Conservation (phyloP, 108 stramenopile species). For the Skeletonema grethae region DNA sequence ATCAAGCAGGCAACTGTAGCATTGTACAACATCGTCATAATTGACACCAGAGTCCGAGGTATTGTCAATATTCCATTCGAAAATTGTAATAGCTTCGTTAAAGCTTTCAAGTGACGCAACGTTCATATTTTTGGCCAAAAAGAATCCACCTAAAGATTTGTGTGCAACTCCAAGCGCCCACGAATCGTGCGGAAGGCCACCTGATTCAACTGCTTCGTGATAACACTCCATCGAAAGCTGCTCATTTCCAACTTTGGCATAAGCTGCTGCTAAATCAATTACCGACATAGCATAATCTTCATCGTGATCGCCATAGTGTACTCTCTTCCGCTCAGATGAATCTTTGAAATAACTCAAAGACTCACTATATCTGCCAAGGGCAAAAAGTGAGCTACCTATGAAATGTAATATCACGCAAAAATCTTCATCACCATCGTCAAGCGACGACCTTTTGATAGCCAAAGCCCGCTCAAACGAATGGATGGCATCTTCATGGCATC, state of each 20-base stretch:
- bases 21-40: slow-evolving; percentile 37
- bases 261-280: slow-evolving; percentile 46
- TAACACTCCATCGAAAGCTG: slow-evolving; percentile 44
- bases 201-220: slow-evolving; percentile 46
- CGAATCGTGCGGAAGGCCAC: slow-evolving; percentile 40
- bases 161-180: slow-evolving; percentile 54
- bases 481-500: slow-evolving; percentile 42
- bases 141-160: slow-evolving; percentile 37
- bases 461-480: slow-evolving; percentile 47
- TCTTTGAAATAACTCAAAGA: slow-evolving; percentile 40
- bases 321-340: slow-evolving; percentile 32
- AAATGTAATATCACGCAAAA: slow-evolving; percentile 43
- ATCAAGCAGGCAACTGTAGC: slow-evolving; percentile 44
- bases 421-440: slow-evolving; percentile 40
- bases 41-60: slow-evolving; percentile 9
- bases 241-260: slow-evolving; percentile 45
- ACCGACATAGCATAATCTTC: slow-evolving; percentile 47
- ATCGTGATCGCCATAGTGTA: slow-evolving; percentile 20
- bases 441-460: slow-evolving; percentile 44
- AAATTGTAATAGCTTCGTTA: slow-evolving; percentile 43
- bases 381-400: slow-evolving; percentile 47
- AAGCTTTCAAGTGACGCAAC: slow-evolving; percentile 37
- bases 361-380: slow-evolving; percentile 26
- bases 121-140: slow-evolving; percentile 21
- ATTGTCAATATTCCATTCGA: slow-evolving; percentile 43